These are phyloP conservation scores for Glycine latifolia DNA, from an alignment of 306 rosid genomes.

Conservation along the genomic window DNA sequence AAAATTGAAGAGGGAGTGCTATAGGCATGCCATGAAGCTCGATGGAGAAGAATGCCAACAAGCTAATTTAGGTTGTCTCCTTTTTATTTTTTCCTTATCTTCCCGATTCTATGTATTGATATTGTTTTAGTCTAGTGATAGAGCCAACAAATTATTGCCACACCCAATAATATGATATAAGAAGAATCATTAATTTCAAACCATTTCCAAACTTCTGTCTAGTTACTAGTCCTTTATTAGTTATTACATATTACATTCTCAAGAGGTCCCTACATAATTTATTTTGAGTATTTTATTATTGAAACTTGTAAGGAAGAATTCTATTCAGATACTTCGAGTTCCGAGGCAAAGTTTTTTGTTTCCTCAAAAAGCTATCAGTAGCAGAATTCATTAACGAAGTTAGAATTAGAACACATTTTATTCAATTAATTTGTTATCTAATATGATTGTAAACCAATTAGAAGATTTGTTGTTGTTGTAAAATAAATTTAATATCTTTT, in stretches of 20 bases:
- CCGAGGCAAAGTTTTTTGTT: slow-evolving; percentile 25
- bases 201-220: not conserved
- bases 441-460: slow-evolving; percentile 25
- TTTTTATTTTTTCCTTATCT: not conserved
- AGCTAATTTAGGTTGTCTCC: slow-evolving; percentile 64
- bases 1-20: slow-evolving; percentile 66
- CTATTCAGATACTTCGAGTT: slow-evolving; percentile 16
- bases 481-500: slow-evolving; percentile 4
- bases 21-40: slow-evolving; percentile 54
- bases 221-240: slow-evolving; percentile 14
- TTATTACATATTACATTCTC: not conserved
- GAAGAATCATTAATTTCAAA: slow-evolving; percentile 35
- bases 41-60: slow-evolving; percentile 57
- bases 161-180: no score
- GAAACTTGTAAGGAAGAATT: slow-evolving; percentile 20
- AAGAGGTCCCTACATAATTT: slow-evolving; percentile 8
- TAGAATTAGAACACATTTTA: not conserved
- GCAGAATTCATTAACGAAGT: slow-evolving; percentile 4
- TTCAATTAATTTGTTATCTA: slow-evolving; percentile 23
- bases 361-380: not conserved
- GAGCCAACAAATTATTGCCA: slow-evolving; percentile 24
- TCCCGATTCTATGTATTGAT: slow-evolving; percentile 24
- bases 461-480: slow-evolving; percentile 20
- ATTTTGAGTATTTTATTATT: not conserved
- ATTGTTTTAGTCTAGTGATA: slow-evolving; percentile 21